Conservation (phyloP, 768 basidiomycete genomes). For the Lactarius sp. region DNA sequence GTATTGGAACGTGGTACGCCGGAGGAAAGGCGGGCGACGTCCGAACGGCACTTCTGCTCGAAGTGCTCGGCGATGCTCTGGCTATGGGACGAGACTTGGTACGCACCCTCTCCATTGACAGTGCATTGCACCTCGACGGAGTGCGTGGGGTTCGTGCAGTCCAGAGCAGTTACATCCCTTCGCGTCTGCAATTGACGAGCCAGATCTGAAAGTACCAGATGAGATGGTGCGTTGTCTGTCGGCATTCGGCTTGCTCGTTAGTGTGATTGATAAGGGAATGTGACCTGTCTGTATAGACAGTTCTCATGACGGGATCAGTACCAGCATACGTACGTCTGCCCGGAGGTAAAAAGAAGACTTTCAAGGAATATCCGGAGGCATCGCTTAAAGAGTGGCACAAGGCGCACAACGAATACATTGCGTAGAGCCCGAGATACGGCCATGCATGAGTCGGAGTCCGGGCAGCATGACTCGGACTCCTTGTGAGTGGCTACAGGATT, state of each 20-base stretch:
- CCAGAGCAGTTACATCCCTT: conserved; percentile 63
- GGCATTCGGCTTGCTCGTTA: neutral
- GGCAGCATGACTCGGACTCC: neutral
- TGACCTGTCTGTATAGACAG: neutral
- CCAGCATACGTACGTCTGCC: conserved; percentile 60
- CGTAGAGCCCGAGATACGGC: neutral
- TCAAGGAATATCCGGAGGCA: conserved; percentile 40
- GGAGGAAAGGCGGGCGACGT: conserved; percentile 42
- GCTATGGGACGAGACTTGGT: conserved; percentile 57
- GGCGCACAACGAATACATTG: conserved; percentile 42
- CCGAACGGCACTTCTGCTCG: conserved; percentile 60
- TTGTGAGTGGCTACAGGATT: neutral
- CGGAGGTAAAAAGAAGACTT: conserved; percentile 47
- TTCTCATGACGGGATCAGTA: conserved; percentile 38
- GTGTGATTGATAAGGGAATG: neutral
- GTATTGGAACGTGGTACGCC: conserved; percentile 52
- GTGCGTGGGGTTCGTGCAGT: conserved; percentile 34
- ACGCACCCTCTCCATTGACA: conserved; percentile 15
- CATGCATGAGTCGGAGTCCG: neutral
- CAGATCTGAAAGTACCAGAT: conserved; percentile 47
- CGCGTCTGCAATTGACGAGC: conserved; percentile 60
- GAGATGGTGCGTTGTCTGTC: conserved; percentile 40
- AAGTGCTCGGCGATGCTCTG: conserved; percentile 65
- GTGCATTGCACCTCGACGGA: neutral
- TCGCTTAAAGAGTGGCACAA: conserved; percentile 61